A percentile compares a stretch with the other conserved stretches of the same genome.
Conservation (phyloP, 345 rosid genomes). For the Syzygium jambos region DNA sequence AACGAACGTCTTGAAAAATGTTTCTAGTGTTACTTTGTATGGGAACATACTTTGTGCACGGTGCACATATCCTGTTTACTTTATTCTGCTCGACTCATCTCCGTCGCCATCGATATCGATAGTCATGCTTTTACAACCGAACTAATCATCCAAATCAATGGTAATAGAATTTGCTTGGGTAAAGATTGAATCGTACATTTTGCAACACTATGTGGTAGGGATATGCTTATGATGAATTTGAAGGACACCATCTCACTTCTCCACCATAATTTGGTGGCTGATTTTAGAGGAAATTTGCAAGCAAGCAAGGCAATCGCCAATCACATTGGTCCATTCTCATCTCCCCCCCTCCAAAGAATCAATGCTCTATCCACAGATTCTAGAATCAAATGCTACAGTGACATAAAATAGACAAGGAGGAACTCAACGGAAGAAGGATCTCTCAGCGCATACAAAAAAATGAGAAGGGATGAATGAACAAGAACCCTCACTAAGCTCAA, state of each 20-base stretch:
- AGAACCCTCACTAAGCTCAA: neutral
- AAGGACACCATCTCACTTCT: neutral
- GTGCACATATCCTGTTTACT: neutral
- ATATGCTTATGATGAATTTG: neutral
- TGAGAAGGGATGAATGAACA: neutral
- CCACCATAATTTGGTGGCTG: neutral
- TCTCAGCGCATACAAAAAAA: neutral
- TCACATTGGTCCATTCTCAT: neutral
- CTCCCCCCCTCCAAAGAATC: neutral
- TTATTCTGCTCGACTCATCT: neutral
- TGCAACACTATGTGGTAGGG: neutral
- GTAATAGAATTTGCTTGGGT: neutral
- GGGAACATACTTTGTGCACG: neutral
- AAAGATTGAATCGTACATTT: neutral
- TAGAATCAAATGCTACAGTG: neutral
- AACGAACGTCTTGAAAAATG: neutral
- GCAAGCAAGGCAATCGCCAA: neutral
- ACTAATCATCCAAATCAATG: neutral
- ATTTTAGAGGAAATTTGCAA: neutral
- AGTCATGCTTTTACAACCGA: neutral
- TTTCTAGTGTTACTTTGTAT: neutral
- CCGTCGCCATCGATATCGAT: neutral
- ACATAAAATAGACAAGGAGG: neutral
- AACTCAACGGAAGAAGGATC: neutral
- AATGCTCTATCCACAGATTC: neutral